Base-by-base conservation (phyloP, 768 basidiomycete genomes). In the Xerocomellus amylosporus region DNA sequence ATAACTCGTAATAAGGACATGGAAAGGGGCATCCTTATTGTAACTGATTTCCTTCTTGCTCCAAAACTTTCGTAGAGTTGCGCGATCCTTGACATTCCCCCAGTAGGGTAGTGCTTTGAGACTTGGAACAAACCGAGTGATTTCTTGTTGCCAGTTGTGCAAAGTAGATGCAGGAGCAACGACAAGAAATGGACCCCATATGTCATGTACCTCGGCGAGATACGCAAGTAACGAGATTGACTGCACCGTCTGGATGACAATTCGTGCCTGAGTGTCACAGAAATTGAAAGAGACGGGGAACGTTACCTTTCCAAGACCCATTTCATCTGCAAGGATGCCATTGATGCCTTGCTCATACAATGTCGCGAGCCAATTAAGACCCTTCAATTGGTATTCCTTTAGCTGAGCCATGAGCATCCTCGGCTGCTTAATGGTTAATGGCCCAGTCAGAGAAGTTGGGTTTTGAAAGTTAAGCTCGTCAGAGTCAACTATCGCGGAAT, bases 391-490 rank as follows among this genome's bases (percentile, higher is more conserved):
- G 69, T 98, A 99, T 70, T 99, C 97, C 72, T 99, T 99, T 50
- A 99, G 75, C 61, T 93, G 90, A 8, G 94, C 93, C 83, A 93
- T 93, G 58, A 99, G 77, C 90, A 98, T 96, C 71, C 85, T 85
- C 8, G 97, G 97, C 66, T 99, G 97, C 19, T 83, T 81, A 62
- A 98, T 88, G 5, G 88, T 91, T 60, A 94, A 73, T 9, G 85
- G 84, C 9, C 92, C 93, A 43, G 81, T 89, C 59, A 95, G 73
- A 15, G 92, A 91, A 5, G 93, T 93, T 8, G 97, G 97, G 66
- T 99, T 98, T 74, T 98, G 95, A 85, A 99, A 98, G 74, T 99
- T 98, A 37, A 99, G 84, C 66, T 98, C 96, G 65, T 97, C 94
- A 19, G 91, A 92, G 69, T 96, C 94, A 62, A 96, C 93, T 94